Conservation (phyloP, 148 eudicot species). For the Camellia granthamiana region DNA sequence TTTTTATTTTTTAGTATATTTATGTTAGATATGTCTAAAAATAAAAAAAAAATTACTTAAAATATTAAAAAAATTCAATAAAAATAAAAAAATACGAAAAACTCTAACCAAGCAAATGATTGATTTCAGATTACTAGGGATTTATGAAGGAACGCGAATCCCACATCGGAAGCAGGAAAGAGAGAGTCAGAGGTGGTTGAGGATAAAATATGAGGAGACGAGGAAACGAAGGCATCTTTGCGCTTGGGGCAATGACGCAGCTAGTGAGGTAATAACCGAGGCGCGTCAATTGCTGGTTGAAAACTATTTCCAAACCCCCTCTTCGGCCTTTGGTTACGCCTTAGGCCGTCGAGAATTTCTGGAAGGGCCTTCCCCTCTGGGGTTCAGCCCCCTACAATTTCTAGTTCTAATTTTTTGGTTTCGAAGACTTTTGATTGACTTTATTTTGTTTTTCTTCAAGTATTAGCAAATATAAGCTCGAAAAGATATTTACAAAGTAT, state of each 20-base stretch:
- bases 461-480: too few species aligned
- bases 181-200: background rate
- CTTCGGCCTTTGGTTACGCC: slow-evolving; percentile 9
- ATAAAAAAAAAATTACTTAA: too few species aligned
- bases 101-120: too few species aligned
- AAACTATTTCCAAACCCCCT: slow-evolving; percentile 20
- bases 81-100: too few species aligned
- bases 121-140: too few species aligned
- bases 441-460: too few species aligned
- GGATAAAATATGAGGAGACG: background rate
- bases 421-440: too few species aligned
- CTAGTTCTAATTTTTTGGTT: background rate
- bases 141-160: background rate
- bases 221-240: background rate
- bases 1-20: too few species aligned
- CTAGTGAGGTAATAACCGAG: slow-evolving; percentile 2
- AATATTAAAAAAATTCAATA: too few species aligned
- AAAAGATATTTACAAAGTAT: too few species aligned
- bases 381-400: slow-evolving; percentile 9
- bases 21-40: too few species aligned
- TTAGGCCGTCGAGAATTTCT: slow-evolving; percentile 13
- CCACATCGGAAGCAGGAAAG: background rate
- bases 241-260: slow-evolving; percentile 17
- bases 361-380: background rate
- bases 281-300: slow-evolving; percentile 19